phyloP scores from a whole-genome alignment of 805 yeast genomes.

The Pichia occidentalis region DNA sequence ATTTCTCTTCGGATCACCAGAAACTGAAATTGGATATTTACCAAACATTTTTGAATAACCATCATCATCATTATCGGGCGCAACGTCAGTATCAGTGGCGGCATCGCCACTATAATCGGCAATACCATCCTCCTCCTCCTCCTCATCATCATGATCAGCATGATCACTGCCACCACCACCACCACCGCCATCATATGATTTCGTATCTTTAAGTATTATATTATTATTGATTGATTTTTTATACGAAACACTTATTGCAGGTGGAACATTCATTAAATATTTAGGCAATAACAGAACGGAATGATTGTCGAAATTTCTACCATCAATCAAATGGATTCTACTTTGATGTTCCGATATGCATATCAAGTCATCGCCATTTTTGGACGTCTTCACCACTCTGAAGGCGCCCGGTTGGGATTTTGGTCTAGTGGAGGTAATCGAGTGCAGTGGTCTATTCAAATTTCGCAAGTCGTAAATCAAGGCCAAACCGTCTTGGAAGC shows the following conservation, averaged over 20 bases:
- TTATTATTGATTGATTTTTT: neutral
- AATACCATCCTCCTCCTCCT: slow-evolving; percentile 25
- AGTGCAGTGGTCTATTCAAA: slow-evolving; percentile 43
- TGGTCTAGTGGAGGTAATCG: slow-evolving; percentile 54
- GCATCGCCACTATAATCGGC: no score
- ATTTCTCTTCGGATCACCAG: neutral
- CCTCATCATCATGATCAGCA: slow-evolving; percentile 21
- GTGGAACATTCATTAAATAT: slow-evolving; percentile 7
- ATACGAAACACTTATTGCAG: neutral
- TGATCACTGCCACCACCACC: neutral
- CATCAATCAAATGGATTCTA: slow-evolving; percentile 76
- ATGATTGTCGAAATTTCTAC: slow-evolving; percentile 65
- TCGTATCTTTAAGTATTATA: no score
- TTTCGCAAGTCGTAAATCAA: slow-evolving; percentile 72
- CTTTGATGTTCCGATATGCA: slow-evolving; percentile 81
- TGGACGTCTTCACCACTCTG: slow-evolving; percentile 44
- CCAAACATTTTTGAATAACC: slow-evolving; percentile 4
- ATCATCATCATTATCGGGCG: no score
- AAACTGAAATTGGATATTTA: slow-evolving; percentile 9
- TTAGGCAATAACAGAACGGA: slow-evolving; percentile 68
- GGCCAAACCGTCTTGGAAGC: slow-evolving; percentile 82
- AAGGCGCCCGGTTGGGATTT: slow-evolving; percentile 37
- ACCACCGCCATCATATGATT: neutral
- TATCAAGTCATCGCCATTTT: slow-evolving; percentile 67
- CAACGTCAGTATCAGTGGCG: slow-evolving; percentile 12